Conservation (phyloP, 2,329 filamentous ascomycete species). For the Colletotrichum agaves region DNA sequence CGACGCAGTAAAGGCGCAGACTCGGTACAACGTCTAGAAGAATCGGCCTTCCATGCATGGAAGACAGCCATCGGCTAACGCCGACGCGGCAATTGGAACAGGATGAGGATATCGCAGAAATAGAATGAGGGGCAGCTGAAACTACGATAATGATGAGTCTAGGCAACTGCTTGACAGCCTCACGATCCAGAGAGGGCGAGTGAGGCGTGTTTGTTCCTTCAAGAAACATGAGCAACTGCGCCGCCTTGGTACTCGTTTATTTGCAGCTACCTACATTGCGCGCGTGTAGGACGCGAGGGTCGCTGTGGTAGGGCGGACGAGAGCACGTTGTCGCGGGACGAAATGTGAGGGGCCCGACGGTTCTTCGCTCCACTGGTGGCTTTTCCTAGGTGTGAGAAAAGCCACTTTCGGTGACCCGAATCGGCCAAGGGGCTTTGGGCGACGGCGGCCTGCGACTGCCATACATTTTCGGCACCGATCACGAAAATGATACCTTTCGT, state of each 20-base stretch:
- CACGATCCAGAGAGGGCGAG: not conserved
- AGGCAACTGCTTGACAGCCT: not conserved
- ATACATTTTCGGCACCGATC: constrained; percentile 14
- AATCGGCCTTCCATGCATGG: not conserved
- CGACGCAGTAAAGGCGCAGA: constrained; percentile 51
- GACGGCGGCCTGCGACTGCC: constrained; percentile 6
- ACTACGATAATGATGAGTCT: too few relatives aligned
- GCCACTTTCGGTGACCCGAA: constrained; percentile 36
- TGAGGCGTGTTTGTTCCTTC: not conserved
- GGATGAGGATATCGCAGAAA: not conserved
- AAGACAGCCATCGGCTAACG: not conserved
- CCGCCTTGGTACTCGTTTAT: not conserved
- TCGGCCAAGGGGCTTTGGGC: constrained; percentile 17
- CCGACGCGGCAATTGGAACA: not conserved
- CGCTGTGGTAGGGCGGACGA: not conserved
- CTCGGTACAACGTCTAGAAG: constrained; percentile 50
- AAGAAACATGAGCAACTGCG: not conserved
- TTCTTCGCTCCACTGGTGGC: not conserved
- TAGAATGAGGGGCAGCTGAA: not conserved
- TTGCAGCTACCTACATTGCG: constrained; percentile 5
- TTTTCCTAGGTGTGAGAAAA: constrained; percentile 15
- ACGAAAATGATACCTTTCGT: not conserved
- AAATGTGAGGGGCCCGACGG: not conserved
- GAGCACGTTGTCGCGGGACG: not conserved
- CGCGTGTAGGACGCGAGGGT: not conserved